Base-by-base conservation (phyloP, 768 basidiomycete species). In the Rhizopogon vulgaris region DNA sequence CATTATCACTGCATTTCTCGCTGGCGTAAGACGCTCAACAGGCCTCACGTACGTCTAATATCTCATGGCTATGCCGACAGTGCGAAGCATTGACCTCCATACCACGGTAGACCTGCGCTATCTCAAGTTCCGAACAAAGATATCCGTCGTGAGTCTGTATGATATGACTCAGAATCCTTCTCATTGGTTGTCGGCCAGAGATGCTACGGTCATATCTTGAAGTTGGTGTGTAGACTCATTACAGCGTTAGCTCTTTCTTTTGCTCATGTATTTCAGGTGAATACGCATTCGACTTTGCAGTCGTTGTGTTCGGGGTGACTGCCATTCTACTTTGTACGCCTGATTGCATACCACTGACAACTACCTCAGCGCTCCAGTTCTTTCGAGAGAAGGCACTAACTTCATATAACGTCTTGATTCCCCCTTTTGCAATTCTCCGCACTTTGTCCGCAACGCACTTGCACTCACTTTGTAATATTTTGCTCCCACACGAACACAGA, bases 81-180 rank as follows among this genome's bases (percentile, higher is more conserved):
- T 45, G n/a, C 28, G 30, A 15, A 30, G 32, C 12, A 5, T 30
- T 45, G 27, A 43, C 38, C 36, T 22, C 18, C 39, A 24, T 37
- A 18, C 56, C 54, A 53, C 27, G 6, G 39, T 25, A 93, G 90
- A 9, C 90, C 87, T 38, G 84, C 84, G 14, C 69, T 94, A 9
- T 71, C 79, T 4, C 79, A 80, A 59, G 84, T 94, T 1, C 85
- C 87, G 3, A 93, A 93, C 77, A 94, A 94, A 66, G 91, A 94
- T 60, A 62, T 93, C 28, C 84, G 91, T 40, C 84, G 91, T 93
- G 66, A 70, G 90, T 78, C 9, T 28, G 18, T 49, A 17, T 52
- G 2, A n/a, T 11, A 0, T 37, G 17, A 3, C 12, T 38, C 17
- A 17, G 37, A 10, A 41, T 27, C 25, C 36, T 37, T 27, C 38